Evolutionary conservation across 495 filamentous ascomycete genomes (phyloP).

Genomic region (Amniculicola lignicola): DNA sequence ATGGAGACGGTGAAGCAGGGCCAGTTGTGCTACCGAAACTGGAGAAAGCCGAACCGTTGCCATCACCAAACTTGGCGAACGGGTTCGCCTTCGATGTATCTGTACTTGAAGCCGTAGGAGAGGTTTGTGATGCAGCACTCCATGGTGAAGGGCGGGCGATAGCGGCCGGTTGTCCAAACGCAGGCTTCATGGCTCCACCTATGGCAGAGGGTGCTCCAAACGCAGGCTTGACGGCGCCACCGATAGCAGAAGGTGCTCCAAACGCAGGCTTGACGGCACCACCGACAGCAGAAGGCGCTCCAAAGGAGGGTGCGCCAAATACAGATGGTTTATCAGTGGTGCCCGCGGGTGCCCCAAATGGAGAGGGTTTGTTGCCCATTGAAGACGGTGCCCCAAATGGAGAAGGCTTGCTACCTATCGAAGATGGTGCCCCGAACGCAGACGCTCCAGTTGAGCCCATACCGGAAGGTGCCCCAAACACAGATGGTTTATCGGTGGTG

Average conservation of each 20-base stretch:
- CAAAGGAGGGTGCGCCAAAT: constrained; percentile 45
- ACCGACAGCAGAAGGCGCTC: constrained; percentile 18
- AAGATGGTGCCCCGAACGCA: constrained; percentile 17
- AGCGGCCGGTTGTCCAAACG: constrained; percentile 13
- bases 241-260: constrained; percentile 26
- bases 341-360: constrained; percentile 43
- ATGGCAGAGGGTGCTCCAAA: too few species aligned
- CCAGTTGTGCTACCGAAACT: constrained; percentile 24
- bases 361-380: too few species aligned
- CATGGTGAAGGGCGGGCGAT: constrained; percentile 45
- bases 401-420: constrained; percentile 42
- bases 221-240: constrained; percentile 30
- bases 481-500: constrained; percentile 7
- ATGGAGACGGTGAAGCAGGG: constrained; percentile 23
- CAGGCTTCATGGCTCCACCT: too few species aligned
- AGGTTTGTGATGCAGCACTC: constrained; percentile 36
- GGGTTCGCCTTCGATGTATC: constrained; percentile 1
- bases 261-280: constrained; percentile 16
- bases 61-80: constrained; percentile 25
- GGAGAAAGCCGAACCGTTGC: constrained; percentile 23
- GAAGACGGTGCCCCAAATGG: constrained; percentile 44
- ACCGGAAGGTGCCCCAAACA: constrained; percentile 20
- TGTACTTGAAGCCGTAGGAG: constrained; percentile 20
- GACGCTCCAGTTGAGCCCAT: background rate
- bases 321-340: too few species aligned